Evolutionary conservation across 2,329 filamentous ascomycete species (phyloP).

Genomic region (Nemania sp.): DNA sequence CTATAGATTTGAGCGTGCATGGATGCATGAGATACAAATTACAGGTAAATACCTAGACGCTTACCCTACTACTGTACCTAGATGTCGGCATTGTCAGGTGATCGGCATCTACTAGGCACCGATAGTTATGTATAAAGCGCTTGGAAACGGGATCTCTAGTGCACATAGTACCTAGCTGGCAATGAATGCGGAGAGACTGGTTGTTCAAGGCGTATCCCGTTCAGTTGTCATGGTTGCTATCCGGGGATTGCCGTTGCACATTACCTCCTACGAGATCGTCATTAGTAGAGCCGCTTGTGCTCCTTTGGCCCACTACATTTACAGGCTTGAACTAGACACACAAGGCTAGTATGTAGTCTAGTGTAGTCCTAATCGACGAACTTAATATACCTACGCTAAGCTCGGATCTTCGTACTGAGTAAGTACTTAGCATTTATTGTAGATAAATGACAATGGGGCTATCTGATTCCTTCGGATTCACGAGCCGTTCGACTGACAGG

Average conservation of each 20-base stretch:
- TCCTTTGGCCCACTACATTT: constrained; percentile 23
- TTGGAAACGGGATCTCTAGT: constrained; percentile 1
- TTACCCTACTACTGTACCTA: neutral
- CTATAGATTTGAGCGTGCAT: neutral
- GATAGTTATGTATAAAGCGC: neutral
- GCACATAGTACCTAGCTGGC: neutral
- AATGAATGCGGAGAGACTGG: constrained; percentile 1
- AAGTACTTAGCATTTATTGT: constrained; percentile 6
- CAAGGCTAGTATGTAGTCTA: constrained; percentile 29
- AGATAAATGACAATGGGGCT: constrained; percentile 18
- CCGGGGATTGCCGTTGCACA: constrained; percentile 34
- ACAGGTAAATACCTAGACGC: too few relatives aligned
- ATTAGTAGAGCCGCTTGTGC: constrained; percentile 32
- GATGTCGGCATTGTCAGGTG: neutral
- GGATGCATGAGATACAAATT: neutral
- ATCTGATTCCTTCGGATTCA: constrained; percentile 25
- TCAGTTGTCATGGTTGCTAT: constrained; percentile 16
- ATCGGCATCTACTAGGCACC: neutral
- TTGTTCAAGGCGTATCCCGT: constrained; percentile 12
- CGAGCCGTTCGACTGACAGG: constrained; percentile 12
- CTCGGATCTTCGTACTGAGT: constrained; percentile 13
- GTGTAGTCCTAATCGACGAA: constrained; percentile 17
- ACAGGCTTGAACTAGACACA: neutral
- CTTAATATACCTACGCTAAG: constrained; percentile 12
- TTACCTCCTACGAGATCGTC: constrained; percentile 25